Base-by-base conservation (phyloP, 2,329 filamentous ascomycete species). In the Fusarium kyushuense region DNA sequence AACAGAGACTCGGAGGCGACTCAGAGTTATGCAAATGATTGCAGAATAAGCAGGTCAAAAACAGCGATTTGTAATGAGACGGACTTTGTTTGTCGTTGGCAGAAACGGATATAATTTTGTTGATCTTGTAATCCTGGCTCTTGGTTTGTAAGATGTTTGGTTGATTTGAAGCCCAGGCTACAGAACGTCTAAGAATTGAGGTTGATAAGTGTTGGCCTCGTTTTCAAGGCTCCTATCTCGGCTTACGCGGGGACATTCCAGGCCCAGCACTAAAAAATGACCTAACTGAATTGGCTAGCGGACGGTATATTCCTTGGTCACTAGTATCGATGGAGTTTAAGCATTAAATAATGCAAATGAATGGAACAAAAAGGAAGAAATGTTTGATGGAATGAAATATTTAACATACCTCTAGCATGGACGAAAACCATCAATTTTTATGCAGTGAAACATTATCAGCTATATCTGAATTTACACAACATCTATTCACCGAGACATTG, bases 131-230 rank as follows among this genome's bases (percentile, higher is more conserved):
- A 53, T 63, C 62, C 62, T 59, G 67, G 66, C 21, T 63, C 49
- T 63, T 38, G 62, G 62, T 70, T 54, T 63, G 66, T 58, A 60
- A 63, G 66, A 69, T 69, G 66, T 58, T 67, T 54, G 52, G 65
- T 68, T 59, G 66, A 63, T 67, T 69, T 58, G 25, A 47, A 27
- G 36, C 36, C 41, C 45, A 58, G 36, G 48, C 41, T 63, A 23
- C 49, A 46, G 56, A 69, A 69, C 53, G 48, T 46, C 52, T 51
- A 67, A 27, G 41, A 54, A 65, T 46, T 8, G 25, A 59, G 21
- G 45, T 38, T 63, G 12, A 40, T 2, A 16, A 3, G n/a, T 63
- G 40, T 53, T 1, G 55, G 66, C 66, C 66, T 69, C 13, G 6
- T 25, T 32, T 3, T 4, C 42, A 41, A 69, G 66, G 66, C 63